A percentile compares a stretch with the other conserved stretches of the same genome.
phyloP scores from a whole-genome alignment of 306 rosid genomes.

The Vigna reflexopilosa region DNA sequence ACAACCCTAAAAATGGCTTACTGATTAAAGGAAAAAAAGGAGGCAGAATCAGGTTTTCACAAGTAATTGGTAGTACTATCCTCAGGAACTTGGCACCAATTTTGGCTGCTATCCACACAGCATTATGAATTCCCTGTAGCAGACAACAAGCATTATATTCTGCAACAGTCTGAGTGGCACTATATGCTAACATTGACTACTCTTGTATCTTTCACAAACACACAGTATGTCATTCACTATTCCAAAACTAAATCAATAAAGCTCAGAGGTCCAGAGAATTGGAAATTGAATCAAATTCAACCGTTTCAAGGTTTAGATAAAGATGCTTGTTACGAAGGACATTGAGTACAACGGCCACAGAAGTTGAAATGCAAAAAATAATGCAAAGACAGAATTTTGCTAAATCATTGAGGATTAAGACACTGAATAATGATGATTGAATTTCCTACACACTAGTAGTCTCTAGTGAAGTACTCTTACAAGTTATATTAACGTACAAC shows the following conservation, averaged over 20 bases:
- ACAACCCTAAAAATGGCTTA: background rate
- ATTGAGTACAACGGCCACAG: background rate
- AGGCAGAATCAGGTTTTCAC: background rate
- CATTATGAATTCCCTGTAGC: background rate
- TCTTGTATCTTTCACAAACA: background rate
- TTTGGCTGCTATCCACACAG: background rate
- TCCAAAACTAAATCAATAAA: background rate
- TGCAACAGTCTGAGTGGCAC: background rate
- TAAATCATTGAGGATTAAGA: background rate
- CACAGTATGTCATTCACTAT: background rate
- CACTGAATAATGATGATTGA: constrained; percentile 3
- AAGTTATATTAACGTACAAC: background rate
- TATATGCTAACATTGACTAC: background rate
- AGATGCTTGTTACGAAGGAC: background rate
- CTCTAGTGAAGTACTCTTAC: background rate
- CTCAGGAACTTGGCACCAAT: background rate
- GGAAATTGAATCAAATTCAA: background rate
- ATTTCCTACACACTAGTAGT: background rate
- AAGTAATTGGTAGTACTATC: background rate
- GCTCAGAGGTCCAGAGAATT: background rate
- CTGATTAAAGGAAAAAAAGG: background rate
- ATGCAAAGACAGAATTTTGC: background rate
- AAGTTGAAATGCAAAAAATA: background rate
- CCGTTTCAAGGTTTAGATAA: background rate
- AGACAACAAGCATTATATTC: background rate